Evolutionary conservation across 2,329 filamentous ascomycete genomes (phyloP).

Genomic region (Ilyonectria destructans): DNA sequence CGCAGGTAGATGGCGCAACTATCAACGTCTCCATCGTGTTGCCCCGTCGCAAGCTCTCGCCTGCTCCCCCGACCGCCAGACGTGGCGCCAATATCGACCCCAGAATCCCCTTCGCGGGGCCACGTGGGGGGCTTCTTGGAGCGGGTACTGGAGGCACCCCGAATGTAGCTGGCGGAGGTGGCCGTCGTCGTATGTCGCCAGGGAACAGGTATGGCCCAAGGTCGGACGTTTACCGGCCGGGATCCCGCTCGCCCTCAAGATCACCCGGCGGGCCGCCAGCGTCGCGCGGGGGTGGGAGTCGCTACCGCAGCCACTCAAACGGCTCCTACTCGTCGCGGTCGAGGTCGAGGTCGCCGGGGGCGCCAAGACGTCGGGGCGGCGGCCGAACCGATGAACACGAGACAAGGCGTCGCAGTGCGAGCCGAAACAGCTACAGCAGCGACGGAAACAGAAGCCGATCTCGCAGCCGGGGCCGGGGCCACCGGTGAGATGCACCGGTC

Average conservation of each 20-base stretch:
- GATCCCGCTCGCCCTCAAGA: constrained; percentile 66
- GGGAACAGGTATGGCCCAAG: constrained; percentile 59
- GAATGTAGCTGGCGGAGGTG: constrained; percentile 56
- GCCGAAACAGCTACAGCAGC: constrained; percentile 64
- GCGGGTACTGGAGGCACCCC: constrained; percentile 45
- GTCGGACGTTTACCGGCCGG: constrained; percentile 76
- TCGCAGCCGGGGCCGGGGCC: constrained; percentile 56
- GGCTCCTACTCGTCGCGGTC: constrained; percentile 66
- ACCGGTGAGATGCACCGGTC: constrained; percentile 49
- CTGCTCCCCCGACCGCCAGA: constrained; percentile 81
- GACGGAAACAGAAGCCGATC: constrained; percentile 60
- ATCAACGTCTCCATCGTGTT: constrained; percentile 93
- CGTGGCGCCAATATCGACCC: constrained; percentile 74
- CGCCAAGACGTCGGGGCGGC: constrained; percentile 53
- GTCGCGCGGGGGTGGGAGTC: constrained; percentile 52
- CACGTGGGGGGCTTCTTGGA: constrained; percentile 53
- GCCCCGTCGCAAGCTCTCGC: constrained; percentile 86
- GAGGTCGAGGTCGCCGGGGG: constrained; percentile 60
- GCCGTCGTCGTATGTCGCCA: constrained; percentile 56
- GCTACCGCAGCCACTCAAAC: constrained; percentile 64
- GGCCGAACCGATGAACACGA: constrained; percentile 54
- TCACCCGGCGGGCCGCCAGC: constrained; percentile 61
- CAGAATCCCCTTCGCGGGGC: constrained; percentile 52
- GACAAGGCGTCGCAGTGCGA: constrained; percentile 63
- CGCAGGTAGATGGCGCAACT: constrained; percentile 87